Conservation (phyloP, 1,284 basidiomycete genomes). For the Chalciporus sp. region DNA sequence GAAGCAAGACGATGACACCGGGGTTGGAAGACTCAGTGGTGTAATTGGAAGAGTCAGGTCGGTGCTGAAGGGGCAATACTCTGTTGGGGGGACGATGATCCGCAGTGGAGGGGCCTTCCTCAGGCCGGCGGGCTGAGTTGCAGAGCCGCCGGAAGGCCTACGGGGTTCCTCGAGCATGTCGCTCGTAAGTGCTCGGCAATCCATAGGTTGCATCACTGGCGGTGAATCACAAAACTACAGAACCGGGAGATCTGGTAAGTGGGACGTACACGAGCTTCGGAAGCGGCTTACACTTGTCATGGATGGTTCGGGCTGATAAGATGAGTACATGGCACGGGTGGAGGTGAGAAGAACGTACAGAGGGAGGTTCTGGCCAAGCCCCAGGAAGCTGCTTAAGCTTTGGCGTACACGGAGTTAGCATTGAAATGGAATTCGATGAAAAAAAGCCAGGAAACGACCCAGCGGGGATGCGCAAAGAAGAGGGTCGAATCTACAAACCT, state of each 20-base stretch:
- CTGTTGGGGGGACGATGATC: conserved; percentile 37
- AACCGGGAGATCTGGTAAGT: background rate
- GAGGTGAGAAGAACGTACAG: conserved; percentile 13
- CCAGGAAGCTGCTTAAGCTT: conserved; percentile 22
- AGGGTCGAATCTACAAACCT: conserved; percentile 19
- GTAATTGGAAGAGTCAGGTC: conserved; percentile 35
- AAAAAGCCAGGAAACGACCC: background rate
- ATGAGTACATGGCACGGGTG: background rate
- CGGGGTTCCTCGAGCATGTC: conserved; percentile 20
- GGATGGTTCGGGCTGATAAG: conserved; percentile 1
- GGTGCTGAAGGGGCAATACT: conserved; percentile 38
- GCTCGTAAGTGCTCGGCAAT: conserved; percentile 6
- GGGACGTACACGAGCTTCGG: background rate
- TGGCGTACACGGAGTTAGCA: conserved; percentile 24
- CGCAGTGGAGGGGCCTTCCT: conserved; percentile 25
- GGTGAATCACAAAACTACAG: background rate
- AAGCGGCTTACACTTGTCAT: conserved; percentile 6
- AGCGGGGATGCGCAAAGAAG: background rate
- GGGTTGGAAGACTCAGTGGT: conserved; percentile 29
- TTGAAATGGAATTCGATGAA: conserved; percentile 22
- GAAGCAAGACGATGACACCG: conserved; percentile 33
- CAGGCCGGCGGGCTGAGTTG: conserved; percentile 6
- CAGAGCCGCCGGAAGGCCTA: conserved; percentile 6
- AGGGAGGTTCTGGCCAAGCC: conserved; percentile 26
- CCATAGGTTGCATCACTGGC: conserved; percentile 15